Percentiles rank a stretch among this genome's conserved stretches.
Evolutionary conservation across 148 eudicot genomes (phyloP).

Genomic region (Rhododendron williamsianum): DNA sequence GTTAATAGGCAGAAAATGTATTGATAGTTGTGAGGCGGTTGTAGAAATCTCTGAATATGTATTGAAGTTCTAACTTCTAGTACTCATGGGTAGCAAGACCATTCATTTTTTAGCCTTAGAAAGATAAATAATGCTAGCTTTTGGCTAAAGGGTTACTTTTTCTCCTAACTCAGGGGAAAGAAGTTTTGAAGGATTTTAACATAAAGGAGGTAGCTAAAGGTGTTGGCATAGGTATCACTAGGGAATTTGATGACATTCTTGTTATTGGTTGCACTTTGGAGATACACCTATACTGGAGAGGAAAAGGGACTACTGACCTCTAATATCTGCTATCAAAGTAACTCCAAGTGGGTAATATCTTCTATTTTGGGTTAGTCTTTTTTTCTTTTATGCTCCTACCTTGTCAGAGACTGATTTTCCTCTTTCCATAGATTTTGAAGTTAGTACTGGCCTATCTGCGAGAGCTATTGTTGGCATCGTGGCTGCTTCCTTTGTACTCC

Average conservation of each 20-base stretch:
- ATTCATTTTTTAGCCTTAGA: background rate
- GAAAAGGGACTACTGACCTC: conserved; percentile 48
- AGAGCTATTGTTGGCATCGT: conserved; percentile 52
- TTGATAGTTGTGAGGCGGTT: background rate
- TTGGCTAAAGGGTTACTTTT: background rate
- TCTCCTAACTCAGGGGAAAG: conserved; percentile 21
- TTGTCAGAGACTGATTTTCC: background rate
- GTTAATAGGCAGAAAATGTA: background rate
- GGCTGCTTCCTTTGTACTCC: conserved; percentile 30
- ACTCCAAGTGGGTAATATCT: conserved; percentile 39
- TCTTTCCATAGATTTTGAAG: conserved; percentile 38
- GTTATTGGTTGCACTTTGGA: conserved; percentile 37
- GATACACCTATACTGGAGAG: conserved; percentile 44
- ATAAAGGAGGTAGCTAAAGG: conserved; percentile 31
- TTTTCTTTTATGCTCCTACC: background rate
- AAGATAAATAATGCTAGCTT: background rate
- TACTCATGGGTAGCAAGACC: background rate
- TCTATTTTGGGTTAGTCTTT: background rate
- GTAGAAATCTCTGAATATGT: background rate
- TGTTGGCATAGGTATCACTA: conserved; percentile 21
- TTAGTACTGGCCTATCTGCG: conserved; percentile 31
- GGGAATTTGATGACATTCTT: conserved; percentile 14
- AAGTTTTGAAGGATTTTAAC: conserved; percentile 29
- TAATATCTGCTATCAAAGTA: conserved; percentile 36
- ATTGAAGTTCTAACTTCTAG: background rate